A percentile compares a stretch with the other conserved stretches of the same genome.
Conservation (phyloP, 352 stramenopile species). For the Pythium sukuiense region DNA sequence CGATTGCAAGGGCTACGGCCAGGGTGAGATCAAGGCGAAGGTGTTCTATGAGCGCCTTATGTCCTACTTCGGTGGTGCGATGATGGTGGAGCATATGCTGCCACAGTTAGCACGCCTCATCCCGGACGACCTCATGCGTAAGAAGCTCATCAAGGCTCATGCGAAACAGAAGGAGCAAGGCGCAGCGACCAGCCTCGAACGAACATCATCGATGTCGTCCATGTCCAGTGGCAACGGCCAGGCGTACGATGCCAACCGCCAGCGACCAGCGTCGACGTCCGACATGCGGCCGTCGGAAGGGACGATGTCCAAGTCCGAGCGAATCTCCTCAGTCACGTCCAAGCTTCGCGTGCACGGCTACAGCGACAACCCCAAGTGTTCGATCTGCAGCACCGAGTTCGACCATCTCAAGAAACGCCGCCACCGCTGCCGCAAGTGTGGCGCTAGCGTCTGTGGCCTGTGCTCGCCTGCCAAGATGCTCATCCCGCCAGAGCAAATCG, state of each 20-base stretch:
- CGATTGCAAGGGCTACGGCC: slow-evolving; percentile 78
- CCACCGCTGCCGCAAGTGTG: slow-evolving; percentile 78
- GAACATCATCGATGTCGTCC: slow-evolving; percentile 21
- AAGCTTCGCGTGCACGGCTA: slow-evolving; percentile 42
- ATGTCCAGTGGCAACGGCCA: slow-evolving; percentile 10
- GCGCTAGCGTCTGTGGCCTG: slow-evolving; percentile 59
- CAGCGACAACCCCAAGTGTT: slow-evolving; percentile 59
- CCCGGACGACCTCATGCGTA: slow-evolving; percentile 73
- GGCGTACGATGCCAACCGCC: slow-evolving; percentile 10
- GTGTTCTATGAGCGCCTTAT: slow-evolving; percentile 61
- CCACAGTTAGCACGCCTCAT: slow-evolving; percentile 76
- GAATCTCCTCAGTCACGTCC: slow-evolving; percentile 27
- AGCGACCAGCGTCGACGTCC: slow-evolving; percentile 40
- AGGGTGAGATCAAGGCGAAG: slow-evolving; percentile 56
- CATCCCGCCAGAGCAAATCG: slow-evolving; percentile 67
- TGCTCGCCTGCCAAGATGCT: slow-evolving; percentile 78
- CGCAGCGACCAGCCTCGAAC: slow-evolving; percentile 2
- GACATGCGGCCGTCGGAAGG: slow-evolving; percentile 21
- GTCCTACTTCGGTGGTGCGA: slow-evolving; percentile 64
- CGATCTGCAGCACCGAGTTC: slow-evolving; percentile 78
- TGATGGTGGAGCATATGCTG: slow-evolving; percentile 84
- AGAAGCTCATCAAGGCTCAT: slow-evolving; percentile 67
- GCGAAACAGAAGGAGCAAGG: slow-evolving; percentile 30
- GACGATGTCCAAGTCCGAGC: slow-evolving; percentile 13
- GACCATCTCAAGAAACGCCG: slow-evolving; percentile 68